These are phyloP conservation scores for Strobilomyces echinocephalus DNA, from an alignment of 768 basidiomycete species.

Conservation along the genomic window DNA sequence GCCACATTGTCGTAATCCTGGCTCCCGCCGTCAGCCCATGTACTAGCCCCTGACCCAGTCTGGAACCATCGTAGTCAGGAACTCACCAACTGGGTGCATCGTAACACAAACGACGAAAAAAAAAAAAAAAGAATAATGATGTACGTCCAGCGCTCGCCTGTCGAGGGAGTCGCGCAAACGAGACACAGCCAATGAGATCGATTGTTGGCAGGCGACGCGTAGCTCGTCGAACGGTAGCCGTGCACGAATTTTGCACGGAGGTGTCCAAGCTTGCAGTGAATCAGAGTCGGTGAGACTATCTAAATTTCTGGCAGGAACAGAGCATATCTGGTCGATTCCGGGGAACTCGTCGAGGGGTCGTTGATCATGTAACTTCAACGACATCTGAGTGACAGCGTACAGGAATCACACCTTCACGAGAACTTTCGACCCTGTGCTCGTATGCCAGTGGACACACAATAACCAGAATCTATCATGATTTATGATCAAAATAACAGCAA, in stretches of 20 bases:
- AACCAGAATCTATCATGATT: background rate
- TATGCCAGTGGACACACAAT: background rate
- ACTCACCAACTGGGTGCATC: background rate
- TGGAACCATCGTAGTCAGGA: background rate
- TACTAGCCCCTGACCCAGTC: background rate
- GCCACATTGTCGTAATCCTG: background rate
- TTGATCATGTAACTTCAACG: no score
- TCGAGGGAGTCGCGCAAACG: background rate
- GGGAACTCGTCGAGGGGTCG: no score
- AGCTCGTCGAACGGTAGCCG: background rate
- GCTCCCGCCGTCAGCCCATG: background rate
- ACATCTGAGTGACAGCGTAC: no score
- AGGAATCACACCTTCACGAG: background rate
- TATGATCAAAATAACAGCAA: background rate
- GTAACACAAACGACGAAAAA: background rate
- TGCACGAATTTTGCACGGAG: no score
- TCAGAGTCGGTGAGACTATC: no score
- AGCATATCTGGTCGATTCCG: no score
- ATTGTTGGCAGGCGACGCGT: background rate
- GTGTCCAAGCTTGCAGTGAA: no score
- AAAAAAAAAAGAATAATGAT: background rate
- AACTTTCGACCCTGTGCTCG: background rate
- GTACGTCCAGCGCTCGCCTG: background rate
- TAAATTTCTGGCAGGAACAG: no score
- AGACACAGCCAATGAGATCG: background rate